A percentile compares a stretch with the other conserved stretches of the same genome.
These are phyloP conservation scores for Diutina ranongensis DNA, from an alignment of 1,139 yeast species.

Conservation along the genomic window DNA sequence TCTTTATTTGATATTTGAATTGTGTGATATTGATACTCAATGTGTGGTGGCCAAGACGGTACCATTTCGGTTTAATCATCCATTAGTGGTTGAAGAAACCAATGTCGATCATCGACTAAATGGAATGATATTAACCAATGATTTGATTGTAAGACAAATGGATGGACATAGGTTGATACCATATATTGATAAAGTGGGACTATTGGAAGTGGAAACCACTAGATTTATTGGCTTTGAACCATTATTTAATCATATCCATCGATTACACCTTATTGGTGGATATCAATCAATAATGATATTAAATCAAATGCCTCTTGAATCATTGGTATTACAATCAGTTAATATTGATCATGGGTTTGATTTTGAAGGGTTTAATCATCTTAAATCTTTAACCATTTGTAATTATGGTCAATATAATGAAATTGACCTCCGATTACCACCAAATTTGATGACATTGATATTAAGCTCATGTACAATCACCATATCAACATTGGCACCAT, in stretches of 20 bases:
- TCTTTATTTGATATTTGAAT: neutral
- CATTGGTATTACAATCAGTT: neutral
- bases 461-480: neutral
- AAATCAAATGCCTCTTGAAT: neutral
- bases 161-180: neutral
- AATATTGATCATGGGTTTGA: neutral
- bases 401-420: neutral
- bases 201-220: neutral
- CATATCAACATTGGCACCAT: neutral
- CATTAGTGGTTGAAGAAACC: neutral
- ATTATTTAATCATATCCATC: neutral
- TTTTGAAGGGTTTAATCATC: neutral
- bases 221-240: neutral
- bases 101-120: neutral
- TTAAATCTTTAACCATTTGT: neutral
- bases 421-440: neutral
- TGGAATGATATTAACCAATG: neutral
- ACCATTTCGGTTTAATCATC: neutral
- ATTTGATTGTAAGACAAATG: neutral
- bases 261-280: neutral
- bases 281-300: neutral
- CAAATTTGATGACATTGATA: neutral
- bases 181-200: neutral
- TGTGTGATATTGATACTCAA: neutral
- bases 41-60: neutral